phyloP scores from a whole-genome alignment of 495 filamentous ascomycete genomes.

The Penicillium subrubescens region DNA sequence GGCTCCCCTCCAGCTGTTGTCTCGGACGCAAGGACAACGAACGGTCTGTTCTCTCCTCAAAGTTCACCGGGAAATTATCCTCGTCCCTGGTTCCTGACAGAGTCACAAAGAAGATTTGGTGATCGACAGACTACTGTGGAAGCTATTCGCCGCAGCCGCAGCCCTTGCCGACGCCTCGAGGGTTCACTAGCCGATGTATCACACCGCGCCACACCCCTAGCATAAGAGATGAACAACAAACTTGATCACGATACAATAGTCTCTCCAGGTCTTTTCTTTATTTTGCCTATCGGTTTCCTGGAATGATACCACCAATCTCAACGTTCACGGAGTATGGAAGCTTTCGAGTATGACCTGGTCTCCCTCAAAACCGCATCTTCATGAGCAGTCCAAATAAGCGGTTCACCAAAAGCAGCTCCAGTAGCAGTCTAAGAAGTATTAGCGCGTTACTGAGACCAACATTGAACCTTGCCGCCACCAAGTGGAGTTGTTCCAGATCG shows the following conservation, averaged over 20 bases:
- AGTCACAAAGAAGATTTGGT: background rate
- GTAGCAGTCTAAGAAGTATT: background rate
- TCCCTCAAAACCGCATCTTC: background rate
- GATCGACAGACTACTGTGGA: conserved; percentile 12
- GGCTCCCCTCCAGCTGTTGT: background rate
- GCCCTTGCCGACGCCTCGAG: conserved; percentile 21
- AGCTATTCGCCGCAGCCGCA: conserved; percentile 8
- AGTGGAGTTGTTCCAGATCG: conserved; percentile 11
- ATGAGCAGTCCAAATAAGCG: background rate
- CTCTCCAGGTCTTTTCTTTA: too few species aligned
- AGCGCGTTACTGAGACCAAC: background rate
- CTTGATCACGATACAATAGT: too few species aligned
- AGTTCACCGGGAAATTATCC: background rate
- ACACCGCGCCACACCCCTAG: conserved; percentile 16
- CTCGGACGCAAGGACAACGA: conserved; percentile 11
- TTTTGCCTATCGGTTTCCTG: background rate
- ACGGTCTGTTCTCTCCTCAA: background rate
- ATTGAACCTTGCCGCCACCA: conserved; percentile 12
- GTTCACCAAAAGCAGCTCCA: background rate
- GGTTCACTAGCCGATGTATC: conserved; percentile 9
- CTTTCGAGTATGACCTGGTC: too few species aligned
- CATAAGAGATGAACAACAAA: conserved; percentile 3
- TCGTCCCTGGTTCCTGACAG: background rate
- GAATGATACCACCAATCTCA: background rate
- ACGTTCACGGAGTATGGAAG: background rate